phyloP scores from a whole-genome alignment of 1,139 yeast species.

The Geotrichum macrosporum region DNA sequence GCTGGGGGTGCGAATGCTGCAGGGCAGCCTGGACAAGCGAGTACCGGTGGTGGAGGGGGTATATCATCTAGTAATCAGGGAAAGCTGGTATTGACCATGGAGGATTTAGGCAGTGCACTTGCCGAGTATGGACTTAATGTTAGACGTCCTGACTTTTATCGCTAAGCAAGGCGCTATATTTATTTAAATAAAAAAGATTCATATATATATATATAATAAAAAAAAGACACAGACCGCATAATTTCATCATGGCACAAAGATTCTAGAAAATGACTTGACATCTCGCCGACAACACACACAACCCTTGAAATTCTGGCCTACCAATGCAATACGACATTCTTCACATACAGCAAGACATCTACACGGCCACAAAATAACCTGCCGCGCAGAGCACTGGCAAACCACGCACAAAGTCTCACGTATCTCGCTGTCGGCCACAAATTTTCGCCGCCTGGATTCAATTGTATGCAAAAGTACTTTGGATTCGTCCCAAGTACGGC shows the following conservation, averaged over 20 bases:
- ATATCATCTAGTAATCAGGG: conserved; percentile 57
- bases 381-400: conserved; percentile 71
- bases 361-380: conserved; percentile 89
- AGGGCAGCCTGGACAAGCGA: conserved; percentile 35
- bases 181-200: too few relatives aligned
- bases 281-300: conserved; percentile 82
- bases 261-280: conserved; percentile 48
- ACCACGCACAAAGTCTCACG: conserved; percentile 55
- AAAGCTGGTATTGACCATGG: conserved; percentile 79
- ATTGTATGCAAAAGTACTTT: conserved; percentile 21
- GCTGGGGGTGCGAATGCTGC: conserved; percentile 26
- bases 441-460: conserved; percentile 21
- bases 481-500: conserved; percentile 22
- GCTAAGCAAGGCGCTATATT: too few relatives aligned
- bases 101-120: conserved; percentile 79
- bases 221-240: too few relatives aligned
- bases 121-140: conserved; percentile 92
- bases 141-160: conserved; percentile 87
- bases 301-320: conserved; percentile 65
- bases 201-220: too few relatives aligned
- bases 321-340: conserved; percentile 71
- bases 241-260: conserved; percentile 42
- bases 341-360: conserved; percentile 86
- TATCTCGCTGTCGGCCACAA: conserved; percentile 12
- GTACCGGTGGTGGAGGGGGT: conserved; percentile 37